Evolutionary conservation across 768 basidiomycete species (phyloP), one percentile per base, ranked within the genome.

Genomic region (Boletellus emodensis): DNA sequence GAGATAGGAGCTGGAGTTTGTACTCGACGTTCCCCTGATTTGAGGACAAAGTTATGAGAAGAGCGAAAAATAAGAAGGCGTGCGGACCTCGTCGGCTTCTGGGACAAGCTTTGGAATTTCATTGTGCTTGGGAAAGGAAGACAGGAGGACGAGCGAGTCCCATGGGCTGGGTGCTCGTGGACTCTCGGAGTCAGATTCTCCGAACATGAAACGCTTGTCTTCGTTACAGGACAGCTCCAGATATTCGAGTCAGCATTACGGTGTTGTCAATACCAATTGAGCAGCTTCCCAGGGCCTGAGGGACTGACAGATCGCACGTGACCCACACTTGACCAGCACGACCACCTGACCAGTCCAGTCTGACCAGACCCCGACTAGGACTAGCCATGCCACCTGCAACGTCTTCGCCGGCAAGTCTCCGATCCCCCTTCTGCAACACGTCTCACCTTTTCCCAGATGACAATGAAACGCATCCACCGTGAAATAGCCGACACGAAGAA

Each of bases 1-100:
- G 90, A 43, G 83, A 75, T 36, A 93, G 79, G 18, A 95, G 83
- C 65, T 93, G 90, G 32, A 95, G 80, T 69, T 96, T 96, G 75
- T 96, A 96, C 69, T 96, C 93, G 52, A 96, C 83, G 61, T 93
- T 94, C 9, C 93, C 93, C 69, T 87, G 74, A 18, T 22, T 37
- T 8, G 18, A 28, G 8, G 6, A 26, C 1, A 20, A 10, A 32
- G 48, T n/a, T 12, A 28, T n/a, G 17, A 32, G 44, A 32, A 3
- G 26, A 6, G n/a, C 14, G 20, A 20, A 18, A 36, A 15, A 12
- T 4, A 36, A 35, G 38, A 18, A 7, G 24, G 3, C 4, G 7
- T 18, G 47, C 72, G 7, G 46, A 76, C 80, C 71, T 80, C 75
- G 61, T 93, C 90, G 17, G 79, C 77, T 61, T 93, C 90, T 1